Evolutionary conservation across 768 basidiomycete species (phyloP), one percentile per base, ranked within the genome.

Genomic region (Lactarius pseudohatsudake): DNA sequence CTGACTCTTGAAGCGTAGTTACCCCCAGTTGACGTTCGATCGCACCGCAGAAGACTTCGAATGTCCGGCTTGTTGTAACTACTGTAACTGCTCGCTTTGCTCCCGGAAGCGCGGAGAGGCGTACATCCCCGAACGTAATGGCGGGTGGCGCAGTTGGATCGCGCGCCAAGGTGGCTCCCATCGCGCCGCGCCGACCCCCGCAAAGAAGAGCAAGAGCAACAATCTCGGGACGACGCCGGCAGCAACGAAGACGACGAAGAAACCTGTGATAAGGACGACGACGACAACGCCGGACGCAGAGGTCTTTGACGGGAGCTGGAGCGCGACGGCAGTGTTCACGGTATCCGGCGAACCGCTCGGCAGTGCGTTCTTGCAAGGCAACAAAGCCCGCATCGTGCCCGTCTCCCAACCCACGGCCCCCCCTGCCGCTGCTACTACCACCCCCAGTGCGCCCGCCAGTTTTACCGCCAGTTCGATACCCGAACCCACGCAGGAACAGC

Each of bases 11-110:
- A 20, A 18, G 16, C 15, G n/a, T 47, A 81, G 81, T 67, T 81
- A 82, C 62, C 78, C 79, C 1, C 74, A 78, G 20, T 63, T 80
- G 65, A 72, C 72, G 32, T 82, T 82, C 64, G 74, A 79, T 38
- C 55, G 72, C 36, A 70, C 59, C 26, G 68, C 66, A n/a, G 45
- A 57, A 1, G 38, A 54, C 8, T 81, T 80, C 61, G 63, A 70
- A 22, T 86, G 86, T 69, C 85, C 85, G 0, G 69, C 28, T n/a
- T 87, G 85, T 70, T 69, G 72, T 4, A 70, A 75, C 11, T 79
- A 68, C 11, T 87, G 85, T 74, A 84, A 81, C 57, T 86, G 85
- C 71, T 80, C 82, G 11, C 0, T 7, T 0, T 86, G 85, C 69
- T 76, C 79, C 16, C 67, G 72, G 32, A 77, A 69, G 64, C 78